Evolutionary conservation across 1,284 basidiomycete genomes (phyloP).

Genomic region (Phylloporus gajari): DNA sequence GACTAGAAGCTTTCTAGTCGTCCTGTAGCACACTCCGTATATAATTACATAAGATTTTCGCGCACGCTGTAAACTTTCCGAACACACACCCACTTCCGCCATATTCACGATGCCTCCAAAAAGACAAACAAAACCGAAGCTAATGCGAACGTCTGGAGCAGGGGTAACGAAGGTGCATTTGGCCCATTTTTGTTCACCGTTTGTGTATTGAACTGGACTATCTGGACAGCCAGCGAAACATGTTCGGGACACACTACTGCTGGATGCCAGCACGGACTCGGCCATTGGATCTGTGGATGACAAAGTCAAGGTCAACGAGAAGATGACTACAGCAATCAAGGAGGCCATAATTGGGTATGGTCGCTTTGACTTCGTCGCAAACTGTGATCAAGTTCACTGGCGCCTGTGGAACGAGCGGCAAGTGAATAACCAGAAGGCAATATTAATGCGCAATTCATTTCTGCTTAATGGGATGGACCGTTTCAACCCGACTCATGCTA

Average conservation of each 20-base stretch:
- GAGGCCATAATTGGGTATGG: slow-evolving; percentile 10
- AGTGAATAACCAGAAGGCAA: slow-evolving; percentile 1
- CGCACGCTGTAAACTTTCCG: too few species aligned
- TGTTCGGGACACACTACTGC: background rate
- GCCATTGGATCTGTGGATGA: background rate
- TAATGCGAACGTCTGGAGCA: too few species aligned
- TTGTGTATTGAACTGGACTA: too few species aligned
- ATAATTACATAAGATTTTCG: too few species aligned
- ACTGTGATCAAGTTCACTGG: slow-evolving; percentile 3
- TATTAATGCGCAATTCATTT: slow-evolving; percentile 11
- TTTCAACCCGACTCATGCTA: slow-evolving; percentile 10
- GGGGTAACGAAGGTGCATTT: too few species aligned
- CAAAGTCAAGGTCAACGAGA: slow-evolving; percentile 8
- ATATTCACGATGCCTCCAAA: too few species aligned
- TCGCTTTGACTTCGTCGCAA: slow-evolving; percentile 9
- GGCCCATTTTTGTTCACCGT: too few species aligned
- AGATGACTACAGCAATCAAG: slow-evolving; percentile 7
- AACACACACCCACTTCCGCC: too few species aligned
- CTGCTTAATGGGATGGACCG: slow-evolving; percentile 15
- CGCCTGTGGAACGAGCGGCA: slow-evolving; percentile 12
- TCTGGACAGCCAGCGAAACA: too few species aligned
- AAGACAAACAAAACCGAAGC: too few species aligned
- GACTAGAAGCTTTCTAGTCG: too few species aligned
- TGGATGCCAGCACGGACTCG: background rate
- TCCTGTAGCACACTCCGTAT: too few species aligned